A percentile compares a stretch with the other conserved stretches of the same genome.
These are phyloP conservation scores for Castanopsis chinensis DNA, from an alignment of 306 rosid species.

Conservation along the genomic window DNA sequence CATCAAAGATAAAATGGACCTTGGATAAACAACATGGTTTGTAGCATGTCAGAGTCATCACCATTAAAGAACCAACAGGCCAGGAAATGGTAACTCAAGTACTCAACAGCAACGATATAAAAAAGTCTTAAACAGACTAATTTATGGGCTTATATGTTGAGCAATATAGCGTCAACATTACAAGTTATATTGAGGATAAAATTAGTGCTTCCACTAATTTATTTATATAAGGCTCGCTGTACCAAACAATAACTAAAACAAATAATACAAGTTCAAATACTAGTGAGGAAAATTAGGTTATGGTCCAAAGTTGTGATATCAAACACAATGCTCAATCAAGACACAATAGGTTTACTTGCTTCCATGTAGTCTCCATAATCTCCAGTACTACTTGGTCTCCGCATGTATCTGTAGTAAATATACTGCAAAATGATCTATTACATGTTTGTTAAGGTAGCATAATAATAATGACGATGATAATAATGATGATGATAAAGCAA, in stretches of 20 bases:
- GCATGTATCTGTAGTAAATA: slow-evolving; percentile 40
- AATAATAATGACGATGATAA: not conserved
- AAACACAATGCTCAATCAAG: slow-evolving; percentile 24
- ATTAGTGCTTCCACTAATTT: too few species aligned
- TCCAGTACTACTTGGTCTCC: slow-evolving; percentile 11
- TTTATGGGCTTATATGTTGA: too few species aligned
- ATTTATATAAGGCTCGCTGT: too few species aligned
- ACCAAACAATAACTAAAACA: too few species aligned
- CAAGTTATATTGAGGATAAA: too few species aligned
- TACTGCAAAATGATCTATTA: slow-evolving; percentile 76
- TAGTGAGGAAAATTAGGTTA: too few species aligned
- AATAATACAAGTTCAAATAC: too few species aligned
- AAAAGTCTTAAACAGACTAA: too few species aligned
- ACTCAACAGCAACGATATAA: not conserved
- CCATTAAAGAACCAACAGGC: not conserved
- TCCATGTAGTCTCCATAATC: slow-evolving; percentile 31
- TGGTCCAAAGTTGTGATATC: not conserved
- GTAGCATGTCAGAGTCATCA: not conserved
- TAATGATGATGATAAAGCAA: not conserved
- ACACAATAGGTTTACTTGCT: slow-evolving; percentile 27
- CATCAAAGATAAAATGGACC: too few species aligned
- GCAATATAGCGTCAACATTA: too few species aligned
- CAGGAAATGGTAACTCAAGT: not conserved
- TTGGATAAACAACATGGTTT: not conserved
- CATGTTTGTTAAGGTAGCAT: slow-evolving; percentile 34